These are phyloP conservation scores for Brettanomyces custersianus DNA, from an alignment of 805 yeast genomes.

Conservation along the genomic window DNA sequence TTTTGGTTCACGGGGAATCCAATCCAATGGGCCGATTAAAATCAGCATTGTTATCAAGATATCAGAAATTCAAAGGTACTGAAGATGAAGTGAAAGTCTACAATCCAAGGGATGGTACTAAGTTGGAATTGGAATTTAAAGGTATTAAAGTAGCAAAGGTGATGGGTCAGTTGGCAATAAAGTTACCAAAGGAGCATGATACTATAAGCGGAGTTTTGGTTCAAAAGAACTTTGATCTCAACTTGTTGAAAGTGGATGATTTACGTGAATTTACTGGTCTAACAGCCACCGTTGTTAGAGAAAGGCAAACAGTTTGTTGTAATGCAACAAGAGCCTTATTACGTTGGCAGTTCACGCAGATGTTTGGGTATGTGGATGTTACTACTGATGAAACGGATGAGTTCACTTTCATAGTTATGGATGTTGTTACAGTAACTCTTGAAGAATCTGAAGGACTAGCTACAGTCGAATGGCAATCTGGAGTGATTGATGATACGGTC, in stretches of 20 bases:
- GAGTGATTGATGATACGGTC: conserved; percentile 79
- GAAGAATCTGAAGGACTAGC: conserved; percentile 37
- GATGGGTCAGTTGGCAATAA: conserved; percentile 44
- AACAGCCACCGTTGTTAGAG: conserved; percentile 76
- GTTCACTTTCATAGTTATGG: conserved; percentile 53
- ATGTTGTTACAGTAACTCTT: conserved; percentile 44
- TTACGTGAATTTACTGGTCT: conserved; percentile 82
- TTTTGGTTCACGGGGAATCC: conserved; percentile 93
- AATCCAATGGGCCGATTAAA: conserved; percentile 98
- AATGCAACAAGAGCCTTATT: conserved; percentile 75
- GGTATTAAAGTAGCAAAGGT: conserved; percentile 79
- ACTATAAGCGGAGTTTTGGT: conserved; percentile 76
- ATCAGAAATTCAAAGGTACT: conserved; percentile 71
- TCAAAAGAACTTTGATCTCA: conserved; percentile 83
- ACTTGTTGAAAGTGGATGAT: conserved; percentile 75
- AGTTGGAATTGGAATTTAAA: conserved; percentile 64
- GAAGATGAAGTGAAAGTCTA: conserved; percentile 85
- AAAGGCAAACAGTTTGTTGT: conserved; percentile 69
- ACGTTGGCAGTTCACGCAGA: conserved; percentile 84
- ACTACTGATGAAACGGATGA: conserved; percentile 44
- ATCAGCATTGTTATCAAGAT: conserved; percentile 84
- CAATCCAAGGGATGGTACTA: conserved; percentile 88
- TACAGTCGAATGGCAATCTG: conserved; percentile 85
- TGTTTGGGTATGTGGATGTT: conserved; percentile 82
- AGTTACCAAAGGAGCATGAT: conserved; percentile 30